phyloP scores from a whole-genome alignment of 2,329 filamentous ascomycete genomes.

The Leptographium flavum region DNA sequence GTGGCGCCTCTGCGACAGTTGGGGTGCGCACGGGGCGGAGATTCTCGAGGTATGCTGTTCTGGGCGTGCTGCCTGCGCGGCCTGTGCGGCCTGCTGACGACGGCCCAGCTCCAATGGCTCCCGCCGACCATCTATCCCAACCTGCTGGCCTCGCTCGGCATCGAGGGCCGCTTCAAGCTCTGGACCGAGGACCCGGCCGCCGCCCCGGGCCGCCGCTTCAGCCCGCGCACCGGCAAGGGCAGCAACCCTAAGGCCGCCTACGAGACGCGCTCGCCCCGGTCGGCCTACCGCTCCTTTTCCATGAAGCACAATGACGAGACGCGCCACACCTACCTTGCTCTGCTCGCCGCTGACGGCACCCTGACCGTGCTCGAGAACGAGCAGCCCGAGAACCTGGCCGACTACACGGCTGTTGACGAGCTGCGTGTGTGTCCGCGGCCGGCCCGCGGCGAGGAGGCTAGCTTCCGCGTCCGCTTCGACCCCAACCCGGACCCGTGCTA shows the following conservation, averaged over 20 bases:
- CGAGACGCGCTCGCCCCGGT: constrained; percentile 42
- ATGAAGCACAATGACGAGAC: constrained; percentile 71
- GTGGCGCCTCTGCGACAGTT: constrained; percentile 75
- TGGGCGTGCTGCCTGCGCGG: neutral
- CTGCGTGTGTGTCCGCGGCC: constrained; percentile 61
- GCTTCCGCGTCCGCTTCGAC: constrained; percentile 77
- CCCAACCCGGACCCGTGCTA: constrained; percentile 74
- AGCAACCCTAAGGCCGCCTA: constrained; percentile 34
- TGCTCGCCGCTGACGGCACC: constrained; percentile 64
- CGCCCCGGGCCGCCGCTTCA: constrained; percentile 69
- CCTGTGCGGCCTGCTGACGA: neutral
- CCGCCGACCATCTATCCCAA: constrained; percentile 77
- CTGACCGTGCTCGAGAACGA: constrained; percentile 75
- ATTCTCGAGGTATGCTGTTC: constrained; percentile 58
- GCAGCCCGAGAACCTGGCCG: constrained; percentile 64
- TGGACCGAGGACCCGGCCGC: constrained; percentile 87
- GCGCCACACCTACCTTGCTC: constrained; percentile 69
- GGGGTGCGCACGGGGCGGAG: constrained; percentile 81
- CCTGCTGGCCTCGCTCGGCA: constrained; percentile 73
- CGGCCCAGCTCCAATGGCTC: constrained; percentile 74
- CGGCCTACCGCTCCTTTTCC: constrained; percentile 68
- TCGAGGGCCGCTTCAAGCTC: constrained; percentile 79
- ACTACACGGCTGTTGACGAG: constrained; percentile 63
- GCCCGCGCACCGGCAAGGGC: constrained; percentile 35
- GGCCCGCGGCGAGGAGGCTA: constrained; percentile 68